Evolutionary conservation across 2,329 filamentous ascomycete species (phyloP), one percentile per base, ranked within the genome.

Genomic region (Furcasterigmium sp.): DNA sequence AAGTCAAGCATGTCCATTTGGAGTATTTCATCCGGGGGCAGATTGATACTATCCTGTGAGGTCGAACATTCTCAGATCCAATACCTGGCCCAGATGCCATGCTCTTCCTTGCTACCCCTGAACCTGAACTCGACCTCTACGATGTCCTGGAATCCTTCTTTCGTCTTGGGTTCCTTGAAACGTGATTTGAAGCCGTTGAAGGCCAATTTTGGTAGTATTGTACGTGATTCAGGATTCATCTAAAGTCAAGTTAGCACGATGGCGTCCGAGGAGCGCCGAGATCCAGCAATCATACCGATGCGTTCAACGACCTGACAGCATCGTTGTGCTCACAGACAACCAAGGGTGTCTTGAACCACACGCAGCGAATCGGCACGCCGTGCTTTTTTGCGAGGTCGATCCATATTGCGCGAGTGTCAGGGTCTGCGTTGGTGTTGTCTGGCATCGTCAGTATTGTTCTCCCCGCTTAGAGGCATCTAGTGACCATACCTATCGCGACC

Each of bases 381-480:
- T 80, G 68, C 54, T 84, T 84, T 50, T 74, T 76, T 15, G 90
- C 90, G 23, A 97, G 65, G 20, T 78, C 69, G 25, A 88, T 65
- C 91, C 91, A 97, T 47, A 86, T 68, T n/a, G 76, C 75, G 51
- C 93, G 78, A 19, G 84, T 88, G 41, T 87, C 84, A 10, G 73
- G 61, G 64, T 95, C 86, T 23, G 91, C 80, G 60, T 98, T 98
- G n/a, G 93, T 97, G 62, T 95, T 97, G 64, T 98, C 93, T 93
- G 39, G 10, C 3, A 3, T 8, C 5, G 34, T 49, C 26, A 46
- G 34, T 21, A 40, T 19, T 28, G 28, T n/a, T 21, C 34, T 19
- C 40, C 37, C 8, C 13, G 21, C 15, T 4, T 13, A 2, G 9
- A 20, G 4, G 14, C 5, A 2, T 20, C n/a, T 14, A 25, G 3